Conservation (phyloP, 257 asterid genomes). For the Plantago elongata region DNA sequence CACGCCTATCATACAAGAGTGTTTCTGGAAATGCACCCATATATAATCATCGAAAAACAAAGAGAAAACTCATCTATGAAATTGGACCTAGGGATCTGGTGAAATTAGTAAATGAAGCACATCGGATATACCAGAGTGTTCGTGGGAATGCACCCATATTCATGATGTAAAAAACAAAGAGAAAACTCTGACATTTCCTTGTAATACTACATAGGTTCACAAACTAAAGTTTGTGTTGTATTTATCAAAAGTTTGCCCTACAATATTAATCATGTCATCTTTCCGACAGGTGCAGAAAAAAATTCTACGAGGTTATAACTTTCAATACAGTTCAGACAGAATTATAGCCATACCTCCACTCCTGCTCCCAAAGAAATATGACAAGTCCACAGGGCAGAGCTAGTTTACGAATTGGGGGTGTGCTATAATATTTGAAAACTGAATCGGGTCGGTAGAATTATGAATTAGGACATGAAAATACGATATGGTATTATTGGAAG, state of each 20-base stretch:
- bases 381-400: too few relatives aligned
- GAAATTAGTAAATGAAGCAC: too few relatives aligned
- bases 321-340: conserved; percentile 14
- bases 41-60: conserved; percentile 2
- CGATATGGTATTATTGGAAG: too few relatives aligned
- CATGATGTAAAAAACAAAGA: conserved; percentile 4
- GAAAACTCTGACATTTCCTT: conserved; percentile 8
- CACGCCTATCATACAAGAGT: not conserved
- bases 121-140: too few relatives aligned
- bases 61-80: not conserved
- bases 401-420: too few relatives aligned
- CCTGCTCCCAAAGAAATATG: conserved; percentile 8
- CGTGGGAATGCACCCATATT: too few relatives aligned
- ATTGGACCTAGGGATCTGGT: not conserved
- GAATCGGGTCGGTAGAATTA: too few relatives aligned
- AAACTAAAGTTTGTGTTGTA: not conserved
- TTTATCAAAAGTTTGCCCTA: conserved; percentile 3
- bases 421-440: too few relatives aligned
- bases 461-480: not conserved
- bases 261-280: not conserved
- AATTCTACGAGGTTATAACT: not conserved
- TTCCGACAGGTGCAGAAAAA: not conserved
- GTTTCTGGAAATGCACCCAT: conserved; percentile 8
- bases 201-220: conserved; percentile 1
- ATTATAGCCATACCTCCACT: conserved; percentile 5